phyloP scores from a whole-genome alignment of 2,329 filamentous ascomycete species.

The Shiraia bambusicola region DNA sequence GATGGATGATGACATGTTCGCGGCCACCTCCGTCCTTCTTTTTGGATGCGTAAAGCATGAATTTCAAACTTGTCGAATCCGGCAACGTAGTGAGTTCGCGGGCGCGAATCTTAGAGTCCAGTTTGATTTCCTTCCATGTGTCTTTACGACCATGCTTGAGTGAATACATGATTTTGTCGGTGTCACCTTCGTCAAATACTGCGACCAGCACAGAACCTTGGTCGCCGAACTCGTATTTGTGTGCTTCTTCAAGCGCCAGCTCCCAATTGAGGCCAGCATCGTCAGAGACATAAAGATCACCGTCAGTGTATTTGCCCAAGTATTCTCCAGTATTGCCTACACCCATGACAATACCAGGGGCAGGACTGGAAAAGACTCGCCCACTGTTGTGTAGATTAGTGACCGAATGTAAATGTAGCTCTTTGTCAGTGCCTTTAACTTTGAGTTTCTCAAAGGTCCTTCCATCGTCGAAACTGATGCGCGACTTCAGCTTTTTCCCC shows the following conservation, averaged over 20 bases:
- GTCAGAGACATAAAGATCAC: slow-evolving; percentile 84
- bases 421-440: slow-evolving; percentile 62
- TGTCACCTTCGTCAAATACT: slow-evolving; percentile 66
- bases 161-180: slow-evolving; percentile 72
- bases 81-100: slow-evolving; percentile 80
- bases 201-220: slow-evolving; percentile 87
- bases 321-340: slow-evolving; percentile 83
- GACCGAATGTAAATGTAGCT: slow-evolving; percentile 87
- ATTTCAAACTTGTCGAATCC: slow-evolving; percentile 91
- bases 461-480: slow-evolving; percentile 95
- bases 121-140: slow-evolving; percentile 71
- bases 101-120: slow-evolving; percentile 71
- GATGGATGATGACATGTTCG: slow-evolving; percentile 66
- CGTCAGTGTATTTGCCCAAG: slow-evolving; percentile 69
- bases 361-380: slow-evolving; percentile 87
- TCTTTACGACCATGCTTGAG: slow-evolving; percentile 75
- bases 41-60: slow-evolving; percentile 69
- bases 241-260: slow-evolving; percentile 71
- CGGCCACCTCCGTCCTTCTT: slow-evolving; percentile 50
- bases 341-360: slow-evolving; percentile 90
- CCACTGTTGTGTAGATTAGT: slow-evolving; percentile 81
- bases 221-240: slow-evolving; percentile 96
- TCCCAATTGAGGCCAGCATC: slow-evolving; percentile 87
- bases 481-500: slow-evolving; percentile 70
- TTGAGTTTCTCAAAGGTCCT: slow-evolving; percentile 77